Conservation (phyloP, 345 rosid genomes). For the Kandelia obovata region DNA sequence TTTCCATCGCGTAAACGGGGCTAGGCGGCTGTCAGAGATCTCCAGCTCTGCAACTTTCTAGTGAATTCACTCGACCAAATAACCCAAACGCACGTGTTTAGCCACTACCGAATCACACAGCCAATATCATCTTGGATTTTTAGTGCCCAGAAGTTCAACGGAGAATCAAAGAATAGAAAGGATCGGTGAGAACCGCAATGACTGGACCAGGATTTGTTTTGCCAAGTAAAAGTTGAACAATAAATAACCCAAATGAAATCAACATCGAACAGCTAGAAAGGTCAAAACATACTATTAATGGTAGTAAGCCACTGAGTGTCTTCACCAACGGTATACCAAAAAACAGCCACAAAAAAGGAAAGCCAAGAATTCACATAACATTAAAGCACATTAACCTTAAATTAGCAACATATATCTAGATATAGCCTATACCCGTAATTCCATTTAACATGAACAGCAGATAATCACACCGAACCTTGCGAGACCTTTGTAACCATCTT, state of each 20-base stretch:
- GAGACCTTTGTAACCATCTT: slow-evolving; percentile 39
- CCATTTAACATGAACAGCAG: not conserved
- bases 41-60: too few species aligned
- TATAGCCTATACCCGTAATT: not conserved
- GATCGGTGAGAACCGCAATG: too few species aligned
- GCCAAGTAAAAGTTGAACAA: too few species aligned
- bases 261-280: not conserved
- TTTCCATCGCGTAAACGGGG: too few species aligned
- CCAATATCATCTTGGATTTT: too few species aligned
- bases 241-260: not conserved
- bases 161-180: too few species aligned
- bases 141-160: too few species aligned
- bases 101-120: too few species aligned
- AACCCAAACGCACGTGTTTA: too few species aligned
- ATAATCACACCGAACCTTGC: slow-evolving; percentile 34
- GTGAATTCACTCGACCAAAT: too few species aligned
- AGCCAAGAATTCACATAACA: slow-evolving; percentile 11
- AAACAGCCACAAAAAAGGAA: not conserved
- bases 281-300: not conserved
- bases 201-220: too few species aligned
- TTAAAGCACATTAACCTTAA: not conserved
- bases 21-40: too few species aligned
- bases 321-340: slow-evolving; percentile 9
- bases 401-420: slow-evolving; percentile 13
- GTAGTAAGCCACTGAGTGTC: not conserved